phyloP scores from a whole-genome alignment of 495 filamentous ascomycete species.

The Penicillium odoratum region DNA sequence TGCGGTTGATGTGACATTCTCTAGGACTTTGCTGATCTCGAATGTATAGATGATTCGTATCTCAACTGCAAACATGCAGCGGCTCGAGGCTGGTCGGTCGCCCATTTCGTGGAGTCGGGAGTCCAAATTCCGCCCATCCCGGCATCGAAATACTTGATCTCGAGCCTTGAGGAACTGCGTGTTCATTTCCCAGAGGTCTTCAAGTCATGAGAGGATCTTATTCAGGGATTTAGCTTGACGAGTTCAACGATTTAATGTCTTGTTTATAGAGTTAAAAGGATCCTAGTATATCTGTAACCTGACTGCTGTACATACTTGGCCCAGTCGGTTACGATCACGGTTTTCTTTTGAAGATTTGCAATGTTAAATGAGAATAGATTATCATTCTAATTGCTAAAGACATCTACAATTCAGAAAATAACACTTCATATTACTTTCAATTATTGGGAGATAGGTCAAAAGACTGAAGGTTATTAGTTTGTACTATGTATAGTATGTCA shows the following conservation, averaged over 20 bases:
- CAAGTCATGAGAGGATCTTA: constrained; percentile 32
- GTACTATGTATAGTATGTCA: not conserved
- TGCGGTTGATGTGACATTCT: not conserved
- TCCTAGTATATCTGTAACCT: not conserved
- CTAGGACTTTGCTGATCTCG: constrained; percentile 7
- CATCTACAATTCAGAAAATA: not conserved
- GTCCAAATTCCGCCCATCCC: constrained; percentile 56
- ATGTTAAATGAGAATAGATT: not conserved
- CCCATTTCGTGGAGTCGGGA: constrained; percentile 77
- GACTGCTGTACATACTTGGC: not conserved
- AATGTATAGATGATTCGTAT: constrained; percentile 70
- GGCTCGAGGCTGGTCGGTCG: constrained; percentile 74
- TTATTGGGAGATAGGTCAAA: too few species aligned
- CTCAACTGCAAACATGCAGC: constrained; percentile 71
- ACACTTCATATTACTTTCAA: not conserved
- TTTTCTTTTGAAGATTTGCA: not conserved
- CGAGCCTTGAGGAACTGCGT: constrained; percentile 70
- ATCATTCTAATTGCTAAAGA: not conserved
- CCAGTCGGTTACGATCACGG: not conserved
- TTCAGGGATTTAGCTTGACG: not conserved
- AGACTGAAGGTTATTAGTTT: not conserved
- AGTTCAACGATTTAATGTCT: not conserved
- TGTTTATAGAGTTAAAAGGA: not conserved
- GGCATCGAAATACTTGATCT: constrained; percentile 68
- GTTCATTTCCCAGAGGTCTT: constrained; percentile 76